Conservation (phyloP, 2,329 filamentous ascomycete species). For the Paecilomyces formosus region DNA sequence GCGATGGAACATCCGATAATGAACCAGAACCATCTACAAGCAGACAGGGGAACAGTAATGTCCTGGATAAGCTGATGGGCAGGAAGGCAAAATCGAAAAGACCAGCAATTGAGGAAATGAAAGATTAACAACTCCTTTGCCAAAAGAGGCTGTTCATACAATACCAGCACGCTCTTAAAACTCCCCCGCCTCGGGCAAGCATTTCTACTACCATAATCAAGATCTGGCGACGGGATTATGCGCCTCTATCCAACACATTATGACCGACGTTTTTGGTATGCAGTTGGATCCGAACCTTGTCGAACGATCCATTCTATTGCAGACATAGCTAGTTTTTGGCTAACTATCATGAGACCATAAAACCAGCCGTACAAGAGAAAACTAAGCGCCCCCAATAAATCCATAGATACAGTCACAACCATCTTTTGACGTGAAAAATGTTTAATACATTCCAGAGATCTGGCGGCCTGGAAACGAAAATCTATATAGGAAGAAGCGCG, state of each 20-base stretch:
- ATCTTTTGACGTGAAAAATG: neutral
- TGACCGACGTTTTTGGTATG: neutral
- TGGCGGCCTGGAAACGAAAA: neutral
- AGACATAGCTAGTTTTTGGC: neutral
- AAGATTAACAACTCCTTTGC: slow-evolving; percentile 11
- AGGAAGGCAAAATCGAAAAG: slow-evolving; percentile 20
- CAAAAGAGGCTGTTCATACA: neutral
- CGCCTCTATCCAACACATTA: neutral
- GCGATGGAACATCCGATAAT: slow-evolving; percentile 7
- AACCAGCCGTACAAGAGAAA: neutral
- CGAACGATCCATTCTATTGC: neutral
- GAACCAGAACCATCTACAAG: slow-evolving; percentile 5
- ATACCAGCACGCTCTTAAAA: too few relatives aligned
- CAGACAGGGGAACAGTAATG: slow-evolving; percentile 17
- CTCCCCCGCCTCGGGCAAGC: too few relatives aligned
- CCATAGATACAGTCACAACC: neutral
- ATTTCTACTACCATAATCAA: too few relatives aligned
- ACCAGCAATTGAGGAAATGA: slow-evolving; percentile 31
- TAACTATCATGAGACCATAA: neutral
- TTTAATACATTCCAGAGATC: slow-evolving; percentile 8
- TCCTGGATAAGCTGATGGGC: slow-evolving; percentile 31
- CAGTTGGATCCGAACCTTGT: neutral
- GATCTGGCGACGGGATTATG: neutral
- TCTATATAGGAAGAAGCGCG: neutral
- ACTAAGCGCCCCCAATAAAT: slow-evolving; percentile 2